Evolutionary conservation across 1,139 yeast genomes (phyloP).

Genomic region (Debaryomyces psychrophilus): DNA sequence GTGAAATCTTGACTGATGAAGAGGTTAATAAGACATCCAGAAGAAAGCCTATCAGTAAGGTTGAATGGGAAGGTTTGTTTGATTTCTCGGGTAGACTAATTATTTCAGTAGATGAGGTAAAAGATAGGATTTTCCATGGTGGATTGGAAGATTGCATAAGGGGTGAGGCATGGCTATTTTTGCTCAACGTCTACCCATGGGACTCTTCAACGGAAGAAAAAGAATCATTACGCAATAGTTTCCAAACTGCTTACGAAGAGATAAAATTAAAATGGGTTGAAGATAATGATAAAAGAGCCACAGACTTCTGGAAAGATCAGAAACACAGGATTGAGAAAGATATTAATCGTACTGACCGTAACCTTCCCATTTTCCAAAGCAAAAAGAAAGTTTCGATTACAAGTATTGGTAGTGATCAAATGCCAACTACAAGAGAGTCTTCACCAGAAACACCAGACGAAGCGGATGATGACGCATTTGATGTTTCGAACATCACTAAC

Average conservation of each 20-base stretch:
- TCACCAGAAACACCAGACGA: conserved; percentile 52
- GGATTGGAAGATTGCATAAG: conserved; percentile 68
- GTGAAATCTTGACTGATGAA: conserved; percentile 55
- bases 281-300: conserved; percentile 55
- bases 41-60: conserved; percentile 61
- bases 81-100: conserved; percentile 75
- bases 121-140: conserved; percentile 86
- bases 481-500: conserved; percentile 56
- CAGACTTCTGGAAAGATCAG: conserved; percentile 87
- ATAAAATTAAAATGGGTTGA: conserved; percentile 71
- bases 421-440: conserved; percentile 30
- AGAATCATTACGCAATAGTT: conserved; percentile 54
- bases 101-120: conserved; percentile 75
- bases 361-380: conserved; percentile 61
- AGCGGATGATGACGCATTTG: conserved; percentile 50
- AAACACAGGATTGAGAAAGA: conserved; percentile 90
- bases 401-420: conserved; percentile 24
- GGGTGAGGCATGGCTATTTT: conserved; percentile 81
- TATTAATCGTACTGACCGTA: conserved; percentile 87
- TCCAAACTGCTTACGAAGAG: conserved; percentile 65
- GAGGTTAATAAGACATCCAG: conserved; percentile 66
- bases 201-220: conserved; percentile 76
- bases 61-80: conserved; percentile 87
- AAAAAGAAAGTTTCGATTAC: conserved; percentile 25
- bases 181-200: conserved; percentile 88